Evolutionary conservation across 805 yeast genomes (phyloP).

Genomic region (Vanderwaltozyma verrucispora): DNA sequence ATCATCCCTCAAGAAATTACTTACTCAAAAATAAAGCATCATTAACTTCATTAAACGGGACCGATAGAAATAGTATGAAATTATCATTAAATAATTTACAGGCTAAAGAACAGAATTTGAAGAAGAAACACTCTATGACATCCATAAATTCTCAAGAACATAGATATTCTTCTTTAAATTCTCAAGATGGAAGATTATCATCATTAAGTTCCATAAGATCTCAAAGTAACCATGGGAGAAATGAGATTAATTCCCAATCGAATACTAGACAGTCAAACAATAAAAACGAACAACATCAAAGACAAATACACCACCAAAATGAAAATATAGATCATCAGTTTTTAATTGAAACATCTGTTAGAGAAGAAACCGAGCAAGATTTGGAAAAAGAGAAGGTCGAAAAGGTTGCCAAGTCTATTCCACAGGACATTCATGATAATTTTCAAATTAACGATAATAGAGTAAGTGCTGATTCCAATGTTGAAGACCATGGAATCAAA

Average conservation of each 20-base stretch:
- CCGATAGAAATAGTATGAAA: not conserved
- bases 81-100: not conserved
- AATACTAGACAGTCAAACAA: no score
- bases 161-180: constrained; percentile 7
- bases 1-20: not conserved
- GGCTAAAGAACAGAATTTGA: no score
- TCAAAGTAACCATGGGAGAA: no score
- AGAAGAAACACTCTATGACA: not conserved
- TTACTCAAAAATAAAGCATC: constrained; percentile 6
- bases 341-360: constrained; percentile 15
- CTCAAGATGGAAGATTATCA: not conserved
- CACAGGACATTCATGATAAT: not conserved
- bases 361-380: constrained; percentile 22
- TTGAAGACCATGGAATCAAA: no score
- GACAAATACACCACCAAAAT: not conserved
- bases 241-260: no score
- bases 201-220: no score
- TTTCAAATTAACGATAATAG: not conserved
- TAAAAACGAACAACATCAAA: not conserved
- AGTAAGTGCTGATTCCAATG: not conserved
- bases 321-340: constrained; percentile 3
- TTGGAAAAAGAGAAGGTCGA: constrained; percentile 8
- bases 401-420: not conserved
- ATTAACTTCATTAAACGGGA: constrained; percentile 4
- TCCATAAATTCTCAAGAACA: constrained; percentile 1